A percentile compares a stretch with the other conserved stretches of the same genome.
phyloP scores from a whole-genome alignment of 2,329 filamentous ascomycete species.

The Penicillium psychrosexuale region DNA sequence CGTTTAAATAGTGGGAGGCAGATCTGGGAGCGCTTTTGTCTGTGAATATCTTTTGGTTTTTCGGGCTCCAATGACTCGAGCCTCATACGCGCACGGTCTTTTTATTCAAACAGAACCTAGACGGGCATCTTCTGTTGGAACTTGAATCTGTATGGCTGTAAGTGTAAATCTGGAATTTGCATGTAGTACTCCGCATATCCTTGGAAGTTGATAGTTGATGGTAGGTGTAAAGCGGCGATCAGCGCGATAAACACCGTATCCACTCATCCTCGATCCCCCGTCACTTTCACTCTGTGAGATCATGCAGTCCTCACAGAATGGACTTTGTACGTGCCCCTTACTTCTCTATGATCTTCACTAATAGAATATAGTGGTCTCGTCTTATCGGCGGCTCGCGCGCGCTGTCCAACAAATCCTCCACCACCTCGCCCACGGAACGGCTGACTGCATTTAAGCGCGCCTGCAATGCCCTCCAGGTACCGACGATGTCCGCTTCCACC shows the following conservation, averaged over 20 bases:
- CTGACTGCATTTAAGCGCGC: slow-evolving; percentile 60
- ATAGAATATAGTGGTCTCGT: slow-evolving; percentile 53
- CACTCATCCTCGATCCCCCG: slow-evolving; percentile 17
- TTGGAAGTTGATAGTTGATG: no score
- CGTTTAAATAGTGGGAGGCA: slow-evolving; percentile 11
- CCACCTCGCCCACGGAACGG: slow-evolving; percentile 58
- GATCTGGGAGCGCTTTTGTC: slow-evolving; percentile 25
- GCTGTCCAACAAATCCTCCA: slow-evolving; percentile 50
- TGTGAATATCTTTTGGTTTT: slow-evolving; percentile 24
- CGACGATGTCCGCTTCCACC: not conserved
- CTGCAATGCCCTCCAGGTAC: slow-evolving; percentile 58
- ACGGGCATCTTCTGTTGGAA: not conserved
- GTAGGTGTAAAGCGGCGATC: slow-evolving; percentile 10
- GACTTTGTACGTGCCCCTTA: slow-evolving; percentile 43
- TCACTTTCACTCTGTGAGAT: slow-evolving; percentile 24
- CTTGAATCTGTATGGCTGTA: not conserved
- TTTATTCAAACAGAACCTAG: not conserved
- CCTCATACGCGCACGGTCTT: not conserved
- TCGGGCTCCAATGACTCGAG: not conserved
- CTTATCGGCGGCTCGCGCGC: slow-evolving; percentile 57
- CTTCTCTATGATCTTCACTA: slow-evolving; percentile 1
- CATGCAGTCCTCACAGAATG: slow-evolving; percentile 37
- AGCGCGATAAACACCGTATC: slow-evolving; percentile 20
- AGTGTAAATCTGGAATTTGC: not conserved
- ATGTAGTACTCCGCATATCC: not conserved